Base-by-base conservation (phyloP, 768 basidiomycete species). In the Cyclocybe cylindracea region DNA sequence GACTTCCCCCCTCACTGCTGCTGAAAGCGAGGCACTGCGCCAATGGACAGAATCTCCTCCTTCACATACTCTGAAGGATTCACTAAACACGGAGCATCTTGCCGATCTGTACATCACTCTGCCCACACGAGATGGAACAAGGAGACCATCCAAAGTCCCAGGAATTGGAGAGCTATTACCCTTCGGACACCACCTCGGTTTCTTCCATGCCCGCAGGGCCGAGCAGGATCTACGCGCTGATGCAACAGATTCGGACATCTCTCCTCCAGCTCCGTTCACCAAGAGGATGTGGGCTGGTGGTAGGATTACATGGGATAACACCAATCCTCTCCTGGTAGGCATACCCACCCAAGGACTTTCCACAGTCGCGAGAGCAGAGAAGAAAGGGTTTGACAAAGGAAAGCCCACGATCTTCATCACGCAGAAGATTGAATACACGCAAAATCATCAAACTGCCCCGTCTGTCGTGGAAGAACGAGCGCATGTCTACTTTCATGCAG, bases 261-360 rank as follows among this genome's bases (percentile, higher is more conserved):
- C 84, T 57, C 87, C 89, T 2, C 89, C 89, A 0, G 71, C 78
- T 44, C 88, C 88, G 2, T 90, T 88, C 68, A 79, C 82, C 24
- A 76, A 84, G 50, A 74, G 89, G n/a, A 91, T 91, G 89, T 91
- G 89, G 88, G 87, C 86, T 2, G 78, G 85, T 16, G 89, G 89
- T 3, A 77, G 69, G 59, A 83, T 91, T 64, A 70, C 67, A 24
- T 91, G 87, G 87, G 75, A 83, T 58, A 56, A 67, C 42, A 48
- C 62, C 31, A 65, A 68, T 34, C 77, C 78, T 0, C 64, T 91
- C 53, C 57, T 74, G 39, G 72, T 85, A 32, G 89, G 87, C 9
- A 71, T 77, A 41, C 74, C 61, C 41, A 83, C 82, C 0, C 71
- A 44, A 2, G 80, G 83, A 10, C 67, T 64, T 10, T 76, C 80